Conservation (phyloP, 2,329 filamentous ascomycete genomes). For the Diplodia scrobiculata region DNA sequence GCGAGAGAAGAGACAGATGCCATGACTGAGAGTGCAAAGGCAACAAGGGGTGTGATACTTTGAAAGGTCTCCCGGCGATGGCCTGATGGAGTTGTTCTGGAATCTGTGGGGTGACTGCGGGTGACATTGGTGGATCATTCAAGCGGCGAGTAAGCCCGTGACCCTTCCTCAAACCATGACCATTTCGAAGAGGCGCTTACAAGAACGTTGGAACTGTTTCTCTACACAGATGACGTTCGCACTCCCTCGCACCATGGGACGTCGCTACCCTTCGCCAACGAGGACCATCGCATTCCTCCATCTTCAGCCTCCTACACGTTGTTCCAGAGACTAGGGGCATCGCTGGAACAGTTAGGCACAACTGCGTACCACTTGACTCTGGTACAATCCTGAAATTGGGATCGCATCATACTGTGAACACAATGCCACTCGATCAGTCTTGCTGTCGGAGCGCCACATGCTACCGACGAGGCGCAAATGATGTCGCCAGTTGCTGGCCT, state of each 20-base stretch:
- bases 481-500: not conserved
- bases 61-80: slow-evolving; percentile 3
- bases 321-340: not conserved
- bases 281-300: not conserved
- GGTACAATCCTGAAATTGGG: not conserved
- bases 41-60: not conserved
- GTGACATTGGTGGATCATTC: not conserved
- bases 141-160: slow-evolving; percentile 3
- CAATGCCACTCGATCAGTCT: not conserved
- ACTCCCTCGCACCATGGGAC: not conserved
- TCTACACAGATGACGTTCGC: not conserved
- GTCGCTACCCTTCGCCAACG: not conserved
- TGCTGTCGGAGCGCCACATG: not conserved
- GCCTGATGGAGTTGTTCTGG: slow-evolving; percentile 21
- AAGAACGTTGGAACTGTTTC: not conserved
- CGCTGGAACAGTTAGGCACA: not conserved
- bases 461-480: not conserved
- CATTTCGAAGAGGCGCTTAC: slow-evolving; percentile 6
- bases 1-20: slow-evolving; percentile 3
- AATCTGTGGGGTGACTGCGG: slow-evolving; percentile 21
- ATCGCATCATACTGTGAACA: not conserved
- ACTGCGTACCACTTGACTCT: not conserved
- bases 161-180: not conserved
- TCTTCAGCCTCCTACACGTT: not conserved
- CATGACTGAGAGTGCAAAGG: not conserved